Evolutionary conservation across 2,329 filamentous ascomycete species (phyloP).

Genomic region (Epichloe sp.): DNA sequence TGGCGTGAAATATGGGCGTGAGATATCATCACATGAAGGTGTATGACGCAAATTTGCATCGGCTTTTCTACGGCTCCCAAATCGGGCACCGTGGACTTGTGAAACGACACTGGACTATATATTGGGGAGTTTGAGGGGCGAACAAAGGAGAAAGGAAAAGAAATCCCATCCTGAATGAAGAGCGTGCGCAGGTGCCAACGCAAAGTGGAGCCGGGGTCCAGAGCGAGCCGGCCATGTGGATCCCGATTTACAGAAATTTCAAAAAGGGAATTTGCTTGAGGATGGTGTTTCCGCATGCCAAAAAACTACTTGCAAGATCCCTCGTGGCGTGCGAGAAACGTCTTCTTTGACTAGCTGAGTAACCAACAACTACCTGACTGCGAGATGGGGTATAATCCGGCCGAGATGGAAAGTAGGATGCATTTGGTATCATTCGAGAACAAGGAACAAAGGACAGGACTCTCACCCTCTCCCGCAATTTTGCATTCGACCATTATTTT

Average conservation of each 20-base stretch:
- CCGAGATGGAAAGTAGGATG: neutral
- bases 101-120: neutral
- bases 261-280: neutral
- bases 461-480: neutral
- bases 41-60: neutral
- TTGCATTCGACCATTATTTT: neutral
- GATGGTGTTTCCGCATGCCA: too few relatives aligned
- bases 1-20: neutral
- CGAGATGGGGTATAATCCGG: neutral
- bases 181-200: neutral
- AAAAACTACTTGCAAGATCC: too few relatives aligned
- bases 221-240: neutral
- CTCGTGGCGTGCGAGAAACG: neutral
- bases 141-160: neutral
- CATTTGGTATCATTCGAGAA: neutral
- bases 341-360: neutral
- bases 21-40: neutral
- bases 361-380: neutral
- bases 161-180: neutral
- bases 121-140: neutral
- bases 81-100: neutral
- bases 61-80: neutral
- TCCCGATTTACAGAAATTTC: neutral
- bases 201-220: neutral
- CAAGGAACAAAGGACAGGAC: neutral